Conservation (phyloP, 345 rosid genomes). For the Rhodamnia argentea region DNA sequence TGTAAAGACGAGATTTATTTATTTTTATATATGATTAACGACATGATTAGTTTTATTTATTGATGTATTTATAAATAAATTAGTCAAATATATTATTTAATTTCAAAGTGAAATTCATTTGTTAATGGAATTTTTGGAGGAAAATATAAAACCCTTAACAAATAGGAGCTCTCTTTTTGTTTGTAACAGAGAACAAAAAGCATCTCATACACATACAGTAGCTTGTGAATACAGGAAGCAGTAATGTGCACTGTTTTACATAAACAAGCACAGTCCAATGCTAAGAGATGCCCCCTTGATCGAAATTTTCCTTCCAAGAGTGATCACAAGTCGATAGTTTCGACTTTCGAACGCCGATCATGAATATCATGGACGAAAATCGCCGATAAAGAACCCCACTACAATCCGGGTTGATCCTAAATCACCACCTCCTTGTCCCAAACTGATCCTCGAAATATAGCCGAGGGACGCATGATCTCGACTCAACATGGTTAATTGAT, state of each 20-base stretch:
- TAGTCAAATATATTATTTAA: background rate
- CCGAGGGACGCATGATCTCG: background rate
- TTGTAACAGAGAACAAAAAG: background rate
- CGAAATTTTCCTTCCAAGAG: background rate
- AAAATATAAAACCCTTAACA: background rate
- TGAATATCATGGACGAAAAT: background rate
- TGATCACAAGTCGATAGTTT: background rate
- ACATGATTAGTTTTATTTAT: background rate
- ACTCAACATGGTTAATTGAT: background rate
- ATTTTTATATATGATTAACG: background rate
- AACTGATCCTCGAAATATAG: background rate
- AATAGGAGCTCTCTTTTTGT: background rate
- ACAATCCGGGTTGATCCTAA: background rate
- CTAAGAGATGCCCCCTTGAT: background rate
- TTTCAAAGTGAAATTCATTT: background rate
- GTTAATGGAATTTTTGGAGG: background rate
- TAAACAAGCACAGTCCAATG: background rate
- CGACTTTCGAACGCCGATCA: rapidly evolving
- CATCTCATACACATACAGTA: rapidly evolving
- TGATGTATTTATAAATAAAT: background rate
- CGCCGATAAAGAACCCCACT: background rate
- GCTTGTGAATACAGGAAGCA: background rate
- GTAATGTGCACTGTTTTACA: background rate
- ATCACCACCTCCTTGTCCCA: background rate
- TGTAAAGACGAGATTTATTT: background rate